Conservation (phyloP, 2,329 filamentous ascomycete genomes). For the Aspergillus luchuensis region DNA sequence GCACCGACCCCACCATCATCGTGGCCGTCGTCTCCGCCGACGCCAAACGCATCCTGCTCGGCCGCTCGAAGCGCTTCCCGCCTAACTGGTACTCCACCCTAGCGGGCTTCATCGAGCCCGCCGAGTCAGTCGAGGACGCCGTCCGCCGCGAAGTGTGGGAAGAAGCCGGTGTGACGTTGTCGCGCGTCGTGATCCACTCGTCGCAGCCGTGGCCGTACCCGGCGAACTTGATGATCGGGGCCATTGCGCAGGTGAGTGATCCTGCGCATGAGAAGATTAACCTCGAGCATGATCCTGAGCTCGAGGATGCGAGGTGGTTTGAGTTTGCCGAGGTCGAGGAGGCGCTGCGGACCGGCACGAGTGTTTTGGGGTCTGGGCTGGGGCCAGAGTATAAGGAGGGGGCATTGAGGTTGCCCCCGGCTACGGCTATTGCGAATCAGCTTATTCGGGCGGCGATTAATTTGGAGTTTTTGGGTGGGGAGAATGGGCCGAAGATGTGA, state of each 20-base stretch:
- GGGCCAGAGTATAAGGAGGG: conserved; percentile 73
- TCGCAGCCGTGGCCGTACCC: conserved; percentile 89
- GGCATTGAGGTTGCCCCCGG: conserved; percentile 75
- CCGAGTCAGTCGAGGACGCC: conserved; percentile 81
- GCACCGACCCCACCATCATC: conserved; percentile 93
- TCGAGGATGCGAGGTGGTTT: conserved; percentile 91
- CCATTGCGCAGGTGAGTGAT: conserved; percentile 77
- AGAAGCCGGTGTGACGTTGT: conserved; percentile 75
- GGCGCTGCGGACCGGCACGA: conserved; percentile 69
- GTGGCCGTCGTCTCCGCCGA: conserved; percentile 86
- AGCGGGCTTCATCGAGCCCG: conserved; percentile 82
- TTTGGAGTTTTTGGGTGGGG: conserved; percentile 64
- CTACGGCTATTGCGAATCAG: conserved; percentile 90
- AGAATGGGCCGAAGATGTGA: conserved; percentile 55
- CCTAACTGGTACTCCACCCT: conserved; percentile 85
- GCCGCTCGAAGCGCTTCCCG: conserved; percentile 82
- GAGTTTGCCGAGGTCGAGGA: conserved; percentile 75
- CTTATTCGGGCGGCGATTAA: conserved; percentile 77
- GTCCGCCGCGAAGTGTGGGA: conserved; percentile 85
- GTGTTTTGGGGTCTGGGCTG: conserved; percentile 65
- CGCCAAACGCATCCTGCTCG: conserved; percentile 75
- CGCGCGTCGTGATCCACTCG: conserved; percentile 77
- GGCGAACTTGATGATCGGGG: conserved; percentile 81
- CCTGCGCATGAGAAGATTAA: conserved; percentile 78
- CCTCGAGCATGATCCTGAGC: conserved; percentile 84